These are phyloP conservation scores for Omphalotus guepiniiformis DNA, from an alignment of 768 basidiomycete species.

Conservation along the genomic window DNA sequence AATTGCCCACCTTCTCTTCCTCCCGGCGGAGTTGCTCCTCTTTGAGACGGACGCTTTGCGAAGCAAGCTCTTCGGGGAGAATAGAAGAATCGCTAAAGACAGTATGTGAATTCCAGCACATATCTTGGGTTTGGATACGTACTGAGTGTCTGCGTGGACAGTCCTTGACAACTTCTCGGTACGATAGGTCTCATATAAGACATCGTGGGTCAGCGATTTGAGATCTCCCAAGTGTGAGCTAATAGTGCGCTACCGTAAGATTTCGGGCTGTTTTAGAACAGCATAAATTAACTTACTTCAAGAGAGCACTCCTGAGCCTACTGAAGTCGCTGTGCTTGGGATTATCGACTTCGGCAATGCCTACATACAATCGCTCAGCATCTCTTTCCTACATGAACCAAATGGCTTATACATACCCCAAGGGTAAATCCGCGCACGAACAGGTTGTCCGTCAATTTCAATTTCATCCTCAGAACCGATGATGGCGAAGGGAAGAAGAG, in stretches of 20 bases:
- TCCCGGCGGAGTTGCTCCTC: slow-evolving; percentile 97
- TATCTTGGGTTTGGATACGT: slow-evolving; percentile 23
- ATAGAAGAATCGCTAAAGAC: slow-evolving; percentile 75
- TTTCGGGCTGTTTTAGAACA: not conserved
- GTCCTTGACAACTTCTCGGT: slow-evolving; percentile 94
- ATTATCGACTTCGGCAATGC: slow-evolving; percentile 98
- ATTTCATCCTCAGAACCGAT: slow-evolving; percentile 98
- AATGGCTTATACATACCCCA: too few species aligned
- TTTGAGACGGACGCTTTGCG: slow-evolving; percentile 95
- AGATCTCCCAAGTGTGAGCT: slow-evolving; percentile 94
- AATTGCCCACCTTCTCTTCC: slow-evolving; percentile 83
- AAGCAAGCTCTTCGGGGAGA: slow-evolving; percentile 93
- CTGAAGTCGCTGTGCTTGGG: slow-evolving; percentile 99
- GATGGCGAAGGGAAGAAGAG: slow-evolving; percentile 93
- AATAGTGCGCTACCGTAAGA: slow-evolving; percentile 9
- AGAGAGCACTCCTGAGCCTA: slow-evolving; percentile 83
- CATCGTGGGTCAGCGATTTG: slow-evolving; percentile 91
- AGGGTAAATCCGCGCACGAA: slow-evolving; percentile 93
- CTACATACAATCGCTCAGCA: too few species aligned
- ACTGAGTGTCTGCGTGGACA: slow-evolving; percentile 77
- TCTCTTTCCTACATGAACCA: too few species aligned
- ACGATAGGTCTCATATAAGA: slow-evolving; percentile 95
- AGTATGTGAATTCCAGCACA: slow-evolving; percentile 18
- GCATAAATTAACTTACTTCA: slow-evolving; percentile 55
- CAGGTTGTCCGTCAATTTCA: slow-evolving; percentile 84